These are phyloP conservation scores for Lolium multiflorum DNA, from an alignment of 176 grass and related monocot genomes.

Conservation along the genomic window DNA sequence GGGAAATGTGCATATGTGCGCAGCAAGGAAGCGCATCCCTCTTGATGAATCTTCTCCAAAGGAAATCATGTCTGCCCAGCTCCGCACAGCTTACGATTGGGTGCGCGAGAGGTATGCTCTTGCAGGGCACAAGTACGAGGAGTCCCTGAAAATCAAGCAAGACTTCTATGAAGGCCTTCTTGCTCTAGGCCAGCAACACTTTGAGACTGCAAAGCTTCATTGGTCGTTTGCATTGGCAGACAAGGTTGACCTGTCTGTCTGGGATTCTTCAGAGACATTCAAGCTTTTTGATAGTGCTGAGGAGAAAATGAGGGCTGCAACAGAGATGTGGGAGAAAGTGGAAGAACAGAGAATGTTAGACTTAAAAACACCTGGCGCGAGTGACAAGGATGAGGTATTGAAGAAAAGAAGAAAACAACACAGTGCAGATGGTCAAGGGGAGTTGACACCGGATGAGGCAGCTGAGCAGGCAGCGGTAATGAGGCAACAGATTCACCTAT, in stretches of 20 bases:
- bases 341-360: conserved; percentile 85
- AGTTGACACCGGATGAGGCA: conserved; percentile 79
- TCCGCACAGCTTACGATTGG: conserved; percentile 88
- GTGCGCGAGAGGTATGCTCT: conserved; percentile 79
- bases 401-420: conserved; percentile 77
- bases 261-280: conserved; percentile 88
- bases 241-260: conserved; percentile 76
- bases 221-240: conserved; percentile 95
- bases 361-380: conserved; percentile 62
- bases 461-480: conserved; percentile 86
- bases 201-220: conserved; percentile 94
- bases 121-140: conserved; percentile 82
- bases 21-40: conserved; percentile 92
- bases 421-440: conserved; percentile 56
- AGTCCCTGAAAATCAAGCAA: conserved; percentile 83
- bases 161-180: conserved; percentile 99
- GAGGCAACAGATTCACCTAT: conserved; percentile 97
- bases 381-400: conserved; percentile 70
- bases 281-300: conserved; percentile 88
- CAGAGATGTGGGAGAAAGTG: conserved; percentile 98
- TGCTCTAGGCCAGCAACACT: conserved; percentile 97
- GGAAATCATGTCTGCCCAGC: conserved; percentile 71
- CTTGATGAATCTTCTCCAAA: conserved; percentile 86
- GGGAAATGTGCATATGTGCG: conserved; percentile 99
- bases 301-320: conserved; percentile 87